Evolutionary conservation across 257 asterid species (phyloP).

Genomic region (Leptodermis oblonga): DNA sequence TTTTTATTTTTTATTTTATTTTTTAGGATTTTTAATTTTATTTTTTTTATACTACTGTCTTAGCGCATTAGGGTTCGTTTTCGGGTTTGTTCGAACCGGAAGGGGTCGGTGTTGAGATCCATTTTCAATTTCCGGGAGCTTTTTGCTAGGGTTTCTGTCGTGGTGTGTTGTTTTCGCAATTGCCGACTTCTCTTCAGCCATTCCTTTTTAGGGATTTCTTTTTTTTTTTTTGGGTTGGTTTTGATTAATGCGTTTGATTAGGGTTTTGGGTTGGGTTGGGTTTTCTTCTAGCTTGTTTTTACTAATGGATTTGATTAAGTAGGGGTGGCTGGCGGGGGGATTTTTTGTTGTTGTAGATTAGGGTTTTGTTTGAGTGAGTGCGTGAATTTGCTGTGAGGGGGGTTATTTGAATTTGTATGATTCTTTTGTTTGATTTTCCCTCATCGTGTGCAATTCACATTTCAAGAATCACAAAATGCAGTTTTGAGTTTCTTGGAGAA

Average conservation of each 20-base stretch:
- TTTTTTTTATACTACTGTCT: background rate
- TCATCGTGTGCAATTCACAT: background rate
- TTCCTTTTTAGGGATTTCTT: background rate
- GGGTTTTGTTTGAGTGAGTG: conserved; percentile 21
- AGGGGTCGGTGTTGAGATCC: conserved; percentile 15
- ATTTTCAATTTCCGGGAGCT: background rate
- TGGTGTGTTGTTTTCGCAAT: background rate
- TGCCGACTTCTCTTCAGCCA: background rate
- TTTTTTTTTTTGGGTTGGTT: background rate
- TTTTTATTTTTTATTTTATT: background rate
- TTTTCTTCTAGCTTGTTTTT: background rate
- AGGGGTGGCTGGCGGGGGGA: background rate
- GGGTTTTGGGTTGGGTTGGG: background rate
- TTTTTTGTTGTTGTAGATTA: background rate
- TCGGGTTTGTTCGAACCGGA: background rate
- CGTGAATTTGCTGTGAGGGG: conserved; percentile 21
- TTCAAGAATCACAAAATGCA: background rate
- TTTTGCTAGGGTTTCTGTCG: conserved; percentile 11
- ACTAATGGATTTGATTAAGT: background rate
- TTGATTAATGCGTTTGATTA: background rate
- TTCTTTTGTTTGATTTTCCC: background rate
- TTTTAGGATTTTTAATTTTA: too few species aligned
- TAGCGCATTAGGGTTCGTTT: background rate
- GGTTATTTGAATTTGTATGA: conserved; percentile 18
- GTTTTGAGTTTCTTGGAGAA: background rate